Percentiles rank a stretch among this genome's conserved stretches.
Evolutionary conservation across 2,329 filamentous ascomycete genomes (phyloP).

Genomic region (Alternaria brassicae): DNA sequence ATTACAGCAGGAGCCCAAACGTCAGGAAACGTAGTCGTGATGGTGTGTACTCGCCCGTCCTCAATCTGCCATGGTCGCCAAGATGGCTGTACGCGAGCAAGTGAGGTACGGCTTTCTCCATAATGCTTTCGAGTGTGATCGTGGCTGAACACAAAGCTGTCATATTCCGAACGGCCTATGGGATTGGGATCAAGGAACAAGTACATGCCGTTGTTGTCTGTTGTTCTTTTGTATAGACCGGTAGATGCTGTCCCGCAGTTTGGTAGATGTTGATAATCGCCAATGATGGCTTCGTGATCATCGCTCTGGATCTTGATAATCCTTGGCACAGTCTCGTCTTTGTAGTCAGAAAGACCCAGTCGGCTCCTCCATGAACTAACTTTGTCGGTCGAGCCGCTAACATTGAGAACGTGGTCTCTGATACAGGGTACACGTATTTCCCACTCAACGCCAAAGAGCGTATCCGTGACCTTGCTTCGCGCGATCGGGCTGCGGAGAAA

Average conservation of each 20-base stretch:
- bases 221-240: slow-evolving; percentile 60
- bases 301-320: slow-evolving; percentile 52
- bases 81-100: slow-evolving; percentile 54
- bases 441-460: slow-evolving; percentile 33
- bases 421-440: slow-evolving; percentile 28
- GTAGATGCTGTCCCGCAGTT: slow-evolving; percentile 65
- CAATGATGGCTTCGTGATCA: slow-evolving; percentile 51
- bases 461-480: slow-evolving; percentile 14
- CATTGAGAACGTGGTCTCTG: slow-evolving; percentile 13
- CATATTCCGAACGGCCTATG: slow-evolving; percentile 55
- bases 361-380: slow-evolving; percentile 49
- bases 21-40: slow-evolving; percentile 16
- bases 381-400: slow-evolving; percentile 28
- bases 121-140: slow-evolving; percentile 56
- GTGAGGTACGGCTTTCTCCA: slow-evolving; percentile 54
- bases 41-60: not conserved
- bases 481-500: slow-evolving; percentile 45
- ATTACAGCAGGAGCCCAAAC: slow-evolving; percentile 17
- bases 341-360: slow-evolving; percentile 48
- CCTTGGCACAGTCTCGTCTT: slow-evolving; percentile 54
- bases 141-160: slow-evolving; percentile 65
- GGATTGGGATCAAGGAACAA: slow-evolving; percentile 66
- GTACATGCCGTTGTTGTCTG: slow-evolving; percentile 51
- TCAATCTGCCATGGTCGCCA: slow-evolving; percentile 42
- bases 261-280: slow-evolving; percentile 60